phyloP scores from a whole-genome alignment of 495 filamentous ascomycete species.

The Aspergillus wentii region DNA sequence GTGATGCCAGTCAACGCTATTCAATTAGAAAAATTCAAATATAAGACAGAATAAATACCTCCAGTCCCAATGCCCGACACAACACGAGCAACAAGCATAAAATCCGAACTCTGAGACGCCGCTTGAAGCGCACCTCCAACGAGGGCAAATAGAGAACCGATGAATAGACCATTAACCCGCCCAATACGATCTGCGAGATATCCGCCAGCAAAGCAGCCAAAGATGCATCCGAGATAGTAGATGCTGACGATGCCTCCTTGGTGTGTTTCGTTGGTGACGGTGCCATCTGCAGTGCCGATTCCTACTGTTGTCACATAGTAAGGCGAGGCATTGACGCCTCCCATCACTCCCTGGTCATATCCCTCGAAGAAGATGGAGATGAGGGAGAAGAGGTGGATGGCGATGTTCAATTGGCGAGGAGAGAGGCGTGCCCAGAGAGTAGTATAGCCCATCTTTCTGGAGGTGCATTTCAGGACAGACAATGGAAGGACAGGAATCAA shows the following conservation, averaged over 20 bases:
- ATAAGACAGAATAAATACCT: too few species aligned
- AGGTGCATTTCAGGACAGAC: background rate
- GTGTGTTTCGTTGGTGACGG: slow-evolving; percentile 30
- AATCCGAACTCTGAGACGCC: slow-evolving; percentile 43
- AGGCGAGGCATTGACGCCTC: slow-evolving; percentile 40
- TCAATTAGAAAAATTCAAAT: slow-evolving; percentile 1
- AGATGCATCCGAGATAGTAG: slow-evolving; percentile 52
- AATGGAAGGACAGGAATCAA: background rate
- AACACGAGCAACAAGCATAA: slow-evolving; percentile 51
- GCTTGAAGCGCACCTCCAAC: slow-evolving; percentile 50
- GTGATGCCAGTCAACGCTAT: slow-evolving; percentile 45
- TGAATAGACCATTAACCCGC: slow-evolving; percentile 50
- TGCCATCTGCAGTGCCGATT: slow-evolving; percentile 32
- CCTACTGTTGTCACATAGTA: slow-evolving; percentile 30
- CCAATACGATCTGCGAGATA: slow-evolving; percentile 50
- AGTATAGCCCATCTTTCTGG: slow-evolving; percentile 32
- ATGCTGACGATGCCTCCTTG: slow-evolving; percentile 48
- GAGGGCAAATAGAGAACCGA: slow-evolving; percentile 47
- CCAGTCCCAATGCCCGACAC: slow-evolving; percentile 54
- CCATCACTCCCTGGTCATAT: slow-evolving; percentile 50
- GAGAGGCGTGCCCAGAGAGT: slow-evolving; percentile 39
- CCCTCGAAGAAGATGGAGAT: slow-evolving; percentile 52
- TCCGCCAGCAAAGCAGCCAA: slow-evolving; percentile 48
- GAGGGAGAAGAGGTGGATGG: slow-evolving; percentile 42
- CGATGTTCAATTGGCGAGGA: slow-evolving; percentile 32